Evolutionary conservation across 2,329 filamentous ascomycete genomes (phyloP).

Genomic region (Aureobasidium sp.): DNA sequence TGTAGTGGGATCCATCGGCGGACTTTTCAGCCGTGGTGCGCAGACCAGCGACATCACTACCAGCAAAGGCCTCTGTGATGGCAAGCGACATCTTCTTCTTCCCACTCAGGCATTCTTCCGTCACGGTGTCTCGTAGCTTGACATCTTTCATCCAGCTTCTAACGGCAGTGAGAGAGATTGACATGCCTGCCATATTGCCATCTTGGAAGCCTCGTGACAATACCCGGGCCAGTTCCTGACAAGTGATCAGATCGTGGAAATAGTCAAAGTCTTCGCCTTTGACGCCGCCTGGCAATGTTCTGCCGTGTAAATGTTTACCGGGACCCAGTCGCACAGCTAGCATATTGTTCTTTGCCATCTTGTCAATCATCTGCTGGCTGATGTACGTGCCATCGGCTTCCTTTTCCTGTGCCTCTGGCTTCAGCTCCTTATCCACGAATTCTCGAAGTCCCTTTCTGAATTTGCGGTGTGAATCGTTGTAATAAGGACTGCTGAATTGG

Average conservation of each 20-base stretch:
- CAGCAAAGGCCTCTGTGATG: slow-evolving; percentile 83
- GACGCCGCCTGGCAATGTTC: slow-evolving; percentile 61
- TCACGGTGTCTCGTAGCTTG: slow-evolving; percentile 58
- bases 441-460: slow-evolving; percentile 63
- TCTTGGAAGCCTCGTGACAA: slow-evolving; percentile 78
- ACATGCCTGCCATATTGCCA: slow-evolving; percentile 81
- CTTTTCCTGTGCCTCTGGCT: slow-evolving; percentile 67
- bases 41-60: slow-evolving; percentile 72
- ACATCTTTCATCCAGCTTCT: slow-evolving; percentile 69
- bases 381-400: slow-evolving; percentile 69
- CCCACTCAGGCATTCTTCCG: slow-evolving; percentile 66
- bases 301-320: slow-evolving; percentile 71
- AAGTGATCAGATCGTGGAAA: slow-evolving; percentile 69
- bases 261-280: slow-evolving; percentile 71
- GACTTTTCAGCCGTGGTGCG: slow-evolving; percentile 73
- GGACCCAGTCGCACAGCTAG: slow-evolving; percentile 79
- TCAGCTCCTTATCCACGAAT: slow-evolving; percentile 66
- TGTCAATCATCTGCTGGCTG: slow-evolving; percentile 62
- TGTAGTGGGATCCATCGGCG: slow-evolving; percentile 65
- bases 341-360: slow-evolving; percentile 66
- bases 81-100: slow-evolving; percentile 85
- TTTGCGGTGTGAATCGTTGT: slow-evolving; percentile 63
- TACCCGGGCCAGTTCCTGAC: slow-evolving; percentile 64
- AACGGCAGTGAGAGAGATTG: slow-evolving; percentile 71
- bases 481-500: slow-evolving; percentile 73